Base-by-base conservation (phyloP, 805 yeast genomes). In the Pichia rugopelliculosa region DNA sequence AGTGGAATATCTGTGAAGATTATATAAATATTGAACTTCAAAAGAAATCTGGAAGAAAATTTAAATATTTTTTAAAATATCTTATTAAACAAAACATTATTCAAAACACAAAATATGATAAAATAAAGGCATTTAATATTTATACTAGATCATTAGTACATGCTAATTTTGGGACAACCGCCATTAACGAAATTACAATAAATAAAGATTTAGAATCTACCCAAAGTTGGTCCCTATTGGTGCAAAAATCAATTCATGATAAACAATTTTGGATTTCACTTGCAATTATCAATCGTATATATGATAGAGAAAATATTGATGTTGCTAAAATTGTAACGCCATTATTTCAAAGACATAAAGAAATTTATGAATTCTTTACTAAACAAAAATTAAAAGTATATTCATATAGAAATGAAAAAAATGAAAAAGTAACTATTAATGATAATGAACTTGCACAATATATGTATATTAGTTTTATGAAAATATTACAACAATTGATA, bases 1-100 rank as follows among this genome's bases (percentile, higher is more conserved):
- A 48, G 26, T 41, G 45, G 46, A 6, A 30, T 9, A 21, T 41
- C 3, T 30, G 23, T 23, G 46, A 45, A 25, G 51, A 48, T n/a
- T 39, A 13, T 12, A n/a, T 44, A 21, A 25, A 13, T 9, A 11
- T 42, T 6, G 30, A 25, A 6, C 7, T 41, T 11, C 21, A 36
- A 8, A 36, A 39, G 5, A 18, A 20, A 30, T 15, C n/a, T 1
- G 17, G 24, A 24, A n/a, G 10, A 1, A 13, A 4, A 5, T 46
- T 42, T 17, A 20, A 25, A 13, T n/a, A 20, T 7, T 20, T 46
- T 11, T 22, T 9, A 17, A n/a, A 17, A 4, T 26, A 20, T 24
- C 9, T 40, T 10, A 30, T 22, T 5, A 23, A 9, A 9, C n/a
- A 36, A 9, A 42, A 36, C 18, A 20, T 38, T 9, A 20, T 25